phyloP scores from a whole-genome alignment of 441 rosid species.

The Pelargonium exstipulatum region DNA sequence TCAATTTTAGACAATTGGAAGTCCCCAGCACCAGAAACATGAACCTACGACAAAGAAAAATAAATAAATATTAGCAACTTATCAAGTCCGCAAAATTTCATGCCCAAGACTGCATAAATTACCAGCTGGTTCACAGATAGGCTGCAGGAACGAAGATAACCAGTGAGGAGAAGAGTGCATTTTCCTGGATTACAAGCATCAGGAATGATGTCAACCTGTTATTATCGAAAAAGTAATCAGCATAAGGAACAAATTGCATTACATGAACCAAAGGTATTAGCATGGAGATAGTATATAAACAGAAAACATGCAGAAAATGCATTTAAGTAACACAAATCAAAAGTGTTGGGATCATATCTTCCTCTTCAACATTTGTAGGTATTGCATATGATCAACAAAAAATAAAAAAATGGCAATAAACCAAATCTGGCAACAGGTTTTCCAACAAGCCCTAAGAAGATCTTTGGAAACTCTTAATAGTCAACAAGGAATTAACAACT shows the following conservation, averaged over 20 bases:
- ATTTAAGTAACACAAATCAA: neutral
- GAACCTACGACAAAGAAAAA: conserved; percentile 47
- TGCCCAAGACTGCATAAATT: conserved; percentile 23
- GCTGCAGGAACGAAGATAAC: conserved; percentile 60
- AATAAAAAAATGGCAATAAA: neutral
- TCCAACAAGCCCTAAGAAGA: neutral
- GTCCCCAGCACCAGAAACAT: conserved; percentile 89
- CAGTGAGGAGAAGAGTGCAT: conserved; percentile 64
- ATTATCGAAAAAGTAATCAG: neutral
- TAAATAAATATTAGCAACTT: conserved; percentile 14
- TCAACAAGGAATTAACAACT: neutral
- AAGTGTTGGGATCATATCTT: neutral
- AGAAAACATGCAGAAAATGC: neutral
- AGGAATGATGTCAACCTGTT: conserved; percentile 51
- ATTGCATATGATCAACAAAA: too few species aligned
- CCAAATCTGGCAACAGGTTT: neutral
- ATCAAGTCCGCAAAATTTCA: conserved; percentile 17
- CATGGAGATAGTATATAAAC: neutral
- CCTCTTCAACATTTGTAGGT: neutral
- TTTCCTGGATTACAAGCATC: conserved; percentile 48
- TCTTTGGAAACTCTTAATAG: neutral
- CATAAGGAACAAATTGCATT: neutral
- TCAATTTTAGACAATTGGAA: conserved; percentile 78
- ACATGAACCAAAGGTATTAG: neutral
- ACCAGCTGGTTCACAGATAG: conserved; percentile 95